A percentile compares a stretch with the other conserved stretches of the same genome.
Conservation (phyloP, 2,329 filamentous ascomycete genomes). For the Tolypocladium nubicola region DNA sequence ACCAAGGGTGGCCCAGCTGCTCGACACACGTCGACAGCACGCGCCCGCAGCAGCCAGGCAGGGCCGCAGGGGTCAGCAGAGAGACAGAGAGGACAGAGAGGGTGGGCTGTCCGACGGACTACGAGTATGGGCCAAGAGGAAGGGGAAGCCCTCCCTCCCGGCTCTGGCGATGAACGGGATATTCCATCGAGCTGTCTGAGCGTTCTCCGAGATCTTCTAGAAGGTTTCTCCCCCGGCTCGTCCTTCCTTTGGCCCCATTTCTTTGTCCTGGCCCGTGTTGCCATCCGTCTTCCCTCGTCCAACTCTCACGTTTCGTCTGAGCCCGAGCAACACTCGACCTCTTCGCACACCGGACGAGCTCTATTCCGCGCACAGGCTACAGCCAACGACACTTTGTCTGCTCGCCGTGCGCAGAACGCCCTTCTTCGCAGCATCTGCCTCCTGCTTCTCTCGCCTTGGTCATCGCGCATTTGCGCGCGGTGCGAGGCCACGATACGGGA, state of each 20-base stretch:
- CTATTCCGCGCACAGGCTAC: neutral
- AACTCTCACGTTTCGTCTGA: neutral
- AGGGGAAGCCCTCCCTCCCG: neutral
- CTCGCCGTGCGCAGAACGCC: neutral
- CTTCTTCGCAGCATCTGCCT: neutral
- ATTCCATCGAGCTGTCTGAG: neutral
- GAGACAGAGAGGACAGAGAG: neutral
- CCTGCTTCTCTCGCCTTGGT: neutral
- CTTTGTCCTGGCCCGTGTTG: neutral
- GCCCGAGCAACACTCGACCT: neutral
- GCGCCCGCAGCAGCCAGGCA: neutral
- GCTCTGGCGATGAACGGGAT: neutral
- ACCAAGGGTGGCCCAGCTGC: neutral
- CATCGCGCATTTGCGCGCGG: neutral
- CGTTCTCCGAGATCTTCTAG: neutral
- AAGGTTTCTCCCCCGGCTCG: slow-evolving; percentile 2
- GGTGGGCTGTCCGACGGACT: neutral
- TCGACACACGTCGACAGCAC: neutral
- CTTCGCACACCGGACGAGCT: neutral
- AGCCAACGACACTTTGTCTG: neutral
- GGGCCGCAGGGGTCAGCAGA: neutral
- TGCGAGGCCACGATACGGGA: neutral
- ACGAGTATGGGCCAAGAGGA: neutral
- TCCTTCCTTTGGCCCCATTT: slow-evolving; percentile 5
- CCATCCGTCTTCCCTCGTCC: neutral